Evolutionary conservation across 1,284 basidiomycete species (phyloP).

Genomic region (Heterobasidion parviporum): DNA sequence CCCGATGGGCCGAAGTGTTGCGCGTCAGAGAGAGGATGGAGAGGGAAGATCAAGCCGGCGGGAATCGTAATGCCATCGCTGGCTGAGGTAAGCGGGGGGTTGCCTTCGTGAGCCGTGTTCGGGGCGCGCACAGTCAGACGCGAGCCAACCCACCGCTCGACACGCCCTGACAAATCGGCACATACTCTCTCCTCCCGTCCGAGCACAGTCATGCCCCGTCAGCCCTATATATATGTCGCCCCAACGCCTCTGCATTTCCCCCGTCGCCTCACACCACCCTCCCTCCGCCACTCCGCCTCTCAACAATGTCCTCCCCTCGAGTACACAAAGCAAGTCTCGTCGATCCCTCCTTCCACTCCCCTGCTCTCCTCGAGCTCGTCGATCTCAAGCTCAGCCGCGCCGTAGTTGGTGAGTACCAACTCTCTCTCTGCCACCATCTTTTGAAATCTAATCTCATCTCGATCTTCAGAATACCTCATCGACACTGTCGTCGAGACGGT

Average conservation of each 20-base stretch:
- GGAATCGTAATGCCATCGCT: neutral
- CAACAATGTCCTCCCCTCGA: constrained; percentile 21
- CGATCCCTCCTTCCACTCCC: constrained; percentile 49
- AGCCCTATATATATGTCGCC: neutral
- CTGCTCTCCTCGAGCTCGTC: constrained; percentile 55
- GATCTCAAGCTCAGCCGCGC: constrained; percentile 48
- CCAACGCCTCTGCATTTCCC: neutral
- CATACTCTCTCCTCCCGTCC: constrained; percentile 7
- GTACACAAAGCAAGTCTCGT: constrained; percentile 58
- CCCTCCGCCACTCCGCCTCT: constrained; percentile 10
- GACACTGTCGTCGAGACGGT: constrained; percentile 62
- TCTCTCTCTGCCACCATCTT: constrained; percentile 1
- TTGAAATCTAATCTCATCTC: constrained; percentile 4
- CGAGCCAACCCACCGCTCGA: neutral
- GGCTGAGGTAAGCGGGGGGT: neutral
- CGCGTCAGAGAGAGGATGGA: neutral
- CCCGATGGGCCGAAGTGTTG: neutral
- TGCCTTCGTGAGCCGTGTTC: neutral
- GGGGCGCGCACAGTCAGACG: neutral
- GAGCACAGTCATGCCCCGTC: neutral
- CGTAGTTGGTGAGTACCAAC: constrained; percentile 45
- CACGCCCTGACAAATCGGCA: constrained; percentile 4
- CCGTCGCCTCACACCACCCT: constrained; percentile 2
- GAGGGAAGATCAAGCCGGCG: neutral
- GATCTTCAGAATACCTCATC: constrained; percentile 50